Conservation (phyloP, 176 grass and related monocot species). For the Triticum monococcum region DNA sequence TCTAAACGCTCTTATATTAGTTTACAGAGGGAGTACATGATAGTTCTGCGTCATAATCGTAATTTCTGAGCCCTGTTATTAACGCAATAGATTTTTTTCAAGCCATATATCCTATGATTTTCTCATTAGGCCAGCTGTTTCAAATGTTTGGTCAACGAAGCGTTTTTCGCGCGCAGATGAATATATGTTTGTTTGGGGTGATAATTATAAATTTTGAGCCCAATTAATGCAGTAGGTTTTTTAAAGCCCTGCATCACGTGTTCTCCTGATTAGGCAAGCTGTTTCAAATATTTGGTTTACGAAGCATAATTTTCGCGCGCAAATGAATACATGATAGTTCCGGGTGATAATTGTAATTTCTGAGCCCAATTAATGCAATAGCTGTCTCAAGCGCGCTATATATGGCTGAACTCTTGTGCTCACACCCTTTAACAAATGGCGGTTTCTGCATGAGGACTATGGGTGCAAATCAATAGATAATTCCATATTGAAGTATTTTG, state of each 20-base stretch:
- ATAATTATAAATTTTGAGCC: background rate
- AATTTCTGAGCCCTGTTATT: background rate
- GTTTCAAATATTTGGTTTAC: too few species aligned
- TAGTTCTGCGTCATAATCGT: background rate
- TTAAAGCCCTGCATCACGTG: too few species aligned
- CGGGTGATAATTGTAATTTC: background rate
- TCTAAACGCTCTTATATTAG: too few species aligned
- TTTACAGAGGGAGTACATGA: background rate
- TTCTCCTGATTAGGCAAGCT: too few species aligned
- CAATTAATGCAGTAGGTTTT: background rate
- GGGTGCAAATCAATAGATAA: background rate
- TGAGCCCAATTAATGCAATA: background rate
- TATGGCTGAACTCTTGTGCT: background rate
- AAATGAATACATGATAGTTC: too few species aligned
- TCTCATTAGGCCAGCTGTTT: background rate
- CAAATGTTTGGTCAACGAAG: background rate
- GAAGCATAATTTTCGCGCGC: too few species aligned
- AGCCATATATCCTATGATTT: background rate
- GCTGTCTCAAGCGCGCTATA: background rate
- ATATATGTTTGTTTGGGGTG: background rate
- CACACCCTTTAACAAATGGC: background rate
- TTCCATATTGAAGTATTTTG: background rate
- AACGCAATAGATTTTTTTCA: background rate
- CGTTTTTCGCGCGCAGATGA: background rate
- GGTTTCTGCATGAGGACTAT: constrained; percentile 7